Base-by-base conservation (phyloP, 2,329 filamentous ascomycete species). In the Sclerotinia sclerotiorum region DNA sequence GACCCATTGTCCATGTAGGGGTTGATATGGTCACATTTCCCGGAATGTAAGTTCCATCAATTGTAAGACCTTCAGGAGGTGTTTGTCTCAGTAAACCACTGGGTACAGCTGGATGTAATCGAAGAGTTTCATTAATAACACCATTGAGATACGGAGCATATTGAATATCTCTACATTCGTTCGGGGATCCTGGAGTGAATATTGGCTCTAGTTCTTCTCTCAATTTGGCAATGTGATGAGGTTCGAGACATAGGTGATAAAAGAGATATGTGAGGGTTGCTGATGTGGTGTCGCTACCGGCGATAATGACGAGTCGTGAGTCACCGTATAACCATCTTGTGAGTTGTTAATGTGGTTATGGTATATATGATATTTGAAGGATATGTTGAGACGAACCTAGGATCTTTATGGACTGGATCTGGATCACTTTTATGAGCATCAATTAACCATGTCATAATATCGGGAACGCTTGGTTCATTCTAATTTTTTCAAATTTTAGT, bases 231-330 rank as follows among this genome's bases (percentile, higher is more conserved):
- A 72, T 29, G 5, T 69, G 56, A 7, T 57, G 49, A 0, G 68
- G 74, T 11, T 70, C 60, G 4, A 65, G 55, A 13, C 68, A 70
- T 2, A 77, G 64, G 46, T 73, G 68, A 70, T 80, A 82, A 73
- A 84, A 80, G 8, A 82, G 73, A 63, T 76, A 76, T 0, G 79
- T 77, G 27, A 83, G 71, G 0, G 79, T 78, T 0, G 78, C 76
- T 10, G 80, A 76, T 0, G 80, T 81, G 8, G 81, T 83, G 69
- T 83, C 81, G 48, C 78, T 80, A 6, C 79, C 79, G 32, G 79
- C 79, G 32, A 80, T 75, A 24, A 81, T 77, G 48, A 80, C 74
- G 32, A 76, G 69, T 3, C 69, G 69, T 17, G 71, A 61, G 58
- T 75, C 72, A 15, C 71, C 71, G 4, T 54, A 42, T n/a, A 74